phyloP scores from a whole-genome alignment of 768 basidiomycete species.

The Lactarius pseudohatsudake region DNA sequence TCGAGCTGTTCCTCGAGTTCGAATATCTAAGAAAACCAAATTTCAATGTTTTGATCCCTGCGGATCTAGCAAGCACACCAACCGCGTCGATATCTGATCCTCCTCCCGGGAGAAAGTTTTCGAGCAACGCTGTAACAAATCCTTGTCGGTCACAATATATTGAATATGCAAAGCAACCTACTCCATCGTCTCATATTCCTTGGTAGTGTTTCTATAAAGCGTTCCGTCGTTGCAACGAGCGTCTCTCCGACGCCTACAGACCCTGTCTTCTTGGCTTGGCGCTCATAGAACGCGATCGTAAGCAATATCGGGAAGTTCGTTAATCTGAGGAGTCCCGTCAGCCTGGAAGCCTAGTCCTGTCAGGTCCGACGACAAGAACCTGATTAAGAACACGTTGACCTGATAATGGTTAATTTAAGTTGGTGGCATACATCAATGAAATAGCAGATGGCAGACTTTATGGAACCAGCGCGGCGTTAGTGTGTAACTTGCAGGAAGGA shows the following conservation, averaged over 20 bases:
- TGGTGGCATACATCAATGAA: neutral
- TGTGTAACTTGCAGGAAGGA: constrained; percentile 84
- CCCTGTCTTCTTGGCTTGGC: constrained; percentile 70
- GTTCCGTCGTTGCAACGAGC: constrained; percentile 63
- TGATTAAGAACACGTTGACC: constrained; percentile 88
- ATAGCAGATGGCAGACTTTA: constrained; percentile 55
- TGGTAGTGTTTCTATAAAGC: constrained; percentile 71
- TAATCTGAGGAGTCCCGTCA: constrained; percentile 41
- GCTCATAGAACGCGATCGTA: constrained; percentile 79
- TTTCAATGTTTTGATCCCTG: constrained; percentile 12
- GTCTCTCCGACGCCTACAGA: constrained; percentile 74
- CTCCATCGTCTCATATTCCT: constrained; percentile 71
- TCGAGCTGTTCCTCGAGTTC: constrained; percentile 70
- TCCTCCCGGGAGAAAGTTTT: constrained; percentile 62
- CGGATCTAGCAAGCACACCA: constrained; percentile 31
- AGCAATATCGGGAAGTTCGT: constrained; percentile 87
- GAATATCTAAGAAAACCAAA: constrained; percentile 54
- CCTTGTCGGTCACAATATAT: constrained; percentile 5
- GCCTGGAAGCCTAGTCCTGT: constrained; percentile 2
- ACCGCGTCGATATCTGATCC: constrained; percentile 76
- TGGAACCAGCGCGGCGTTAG: constrained; percentile 97
- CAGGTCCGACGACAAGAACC: constrained; percentile 42
- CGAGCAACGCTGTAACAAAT: constrained; percentile 63
- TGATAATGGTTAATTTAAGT: constrained; percentile 35
- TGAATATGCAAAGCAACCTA: constrained; percentile 41